phyloP scores from a whole-genome alignment of 2,329 filamentous ascomycete species.

The Paraconiothyrium brasiliense region DNA sequence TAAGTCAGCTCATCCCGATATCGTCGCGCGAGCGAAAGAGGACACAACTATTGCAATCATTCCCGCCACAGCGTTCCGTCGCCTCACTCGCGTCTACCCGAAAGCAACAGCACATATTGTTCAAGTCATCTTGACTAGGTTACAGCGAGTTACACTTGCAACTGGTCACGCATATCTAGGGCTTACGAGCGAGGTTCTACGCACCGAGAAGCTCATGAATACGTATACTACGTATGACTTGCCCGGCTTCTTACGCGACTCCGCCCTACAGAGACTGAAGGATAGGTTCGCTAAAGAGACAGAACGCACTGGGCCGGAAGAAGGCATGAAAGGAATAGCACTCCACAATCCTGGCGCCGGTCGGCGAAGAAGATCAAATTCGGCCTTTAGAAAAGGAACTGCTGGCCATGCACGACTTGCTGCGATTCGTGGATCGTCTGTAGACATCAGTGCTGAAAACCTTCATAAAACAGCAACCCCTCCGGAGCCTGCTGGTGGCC shows the following conservation, averaged over 20 bases:
- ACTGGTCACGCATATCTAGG: constrained; percentile 96
- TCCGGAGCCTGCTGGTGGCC: constrained; percentile 36
- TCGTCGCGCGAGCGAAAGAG: constrained; percentile 93
- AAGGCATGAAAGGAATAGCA: constrained; percentile 91
- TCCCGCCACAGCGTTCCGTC: constrained; percentile 91
- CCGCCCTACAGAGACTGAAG: constrained; percentile 83
- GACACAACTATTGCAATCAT: constrained; percentile 99
- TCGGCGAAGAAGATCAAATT: constrained; percentile 75
- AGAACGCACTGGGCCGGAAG: constrained; percentile 81
- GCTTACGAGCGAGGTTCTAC: constrained; percentile 87
- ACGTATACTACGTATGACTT: constrained; percentile 91
- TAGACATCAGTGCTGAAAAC: constrained; percentile 31
- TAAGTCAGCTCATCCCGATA: constrained; percentile 92
- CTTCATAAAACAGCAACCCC: constrained; percentile 32
- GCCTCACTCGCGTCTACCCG: constrained; percentile 91
- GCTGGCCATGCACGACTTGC: constrained; percentile 72
- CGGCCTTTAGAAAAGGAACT: constrained; percentile 77
- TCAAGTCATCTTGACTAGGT: constrained; percentile 92
- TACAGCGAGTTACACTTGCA: constrained; percentile 92
- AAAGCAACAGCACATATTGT: constrained; percentile 98
- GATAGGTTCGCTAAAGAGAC: constrained; percentile 90
- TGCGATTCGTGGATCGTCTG: constrained; percentile 54
- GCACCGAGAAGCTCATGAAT: constrained; percentile 93
- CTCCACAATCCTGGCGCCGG: constrained; percentile 80
- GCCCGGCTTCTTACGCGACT: constrained; percentile 87